These are phyloP conservation scores for Aspergillus sergii DNA, from an alignment of 2,329 filamentous ascomycete species.

Conservation along the genomic window DNA sequence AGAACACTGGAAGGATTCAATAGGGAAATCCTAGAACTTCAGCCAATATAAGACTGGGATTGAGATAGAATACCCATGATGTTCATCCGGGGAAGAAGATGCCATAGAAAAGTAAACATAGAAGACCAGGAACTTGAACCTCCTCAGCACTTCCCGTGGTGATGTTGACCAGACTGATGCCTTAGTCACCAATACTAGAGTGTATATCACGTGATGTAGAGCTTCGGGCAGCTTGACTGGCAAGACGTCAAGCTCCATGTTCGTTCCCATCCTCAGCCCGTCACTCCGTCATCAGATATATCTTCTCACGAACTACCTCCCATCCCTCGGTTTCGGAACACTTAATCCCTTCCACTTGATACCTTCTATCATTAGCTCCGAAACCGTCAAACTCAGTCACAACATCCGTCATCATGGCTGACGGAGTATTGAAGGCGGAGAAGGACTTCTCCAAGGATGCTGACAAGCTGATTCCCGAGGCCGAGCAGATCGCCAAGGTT, in stretches of 20 bases:
- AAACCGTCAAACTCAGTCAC: constrained; percentile 14
- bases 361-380: constrained; percentile 1
- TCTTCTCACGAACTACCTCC: constrained; percentile 14
- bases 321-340: constrained; percentile 9
- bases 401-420: constrained; percentile 67
- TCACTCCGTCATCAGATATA: constrained; percentile 10
- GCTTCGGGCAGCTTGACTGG: constrained; percentile 32
- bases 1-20: background rate
- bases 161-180: background rate
- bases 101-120: background rate
- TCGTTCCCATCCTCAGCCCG: constrained; percentile 15
- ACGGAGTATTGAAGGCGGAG: constrained; percentile 85
- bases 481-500: constrained; percentile 86
- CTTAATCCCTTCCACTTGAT: background rate
- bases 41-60: too few relatives aligned
- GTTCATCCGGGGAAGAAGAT: background rate
- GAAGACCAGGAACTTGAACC: background rate
- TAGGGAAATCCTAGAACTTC: background rate
- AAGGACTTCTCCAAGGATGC: constrained; percentile 99
- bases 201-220: constrained; percentile 31
- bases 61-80: background rate
- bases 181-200: background rate
- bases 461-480: constrained; percentile 87
- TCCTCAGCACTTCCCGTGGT: background rate
- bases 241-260: constrained; percentile 18